These are phyloP conservation scores for Bisporella sp. DNA, from an alignment of 2,329 filamentous ascomycete species.

Conservation along the genomic window DNA sequence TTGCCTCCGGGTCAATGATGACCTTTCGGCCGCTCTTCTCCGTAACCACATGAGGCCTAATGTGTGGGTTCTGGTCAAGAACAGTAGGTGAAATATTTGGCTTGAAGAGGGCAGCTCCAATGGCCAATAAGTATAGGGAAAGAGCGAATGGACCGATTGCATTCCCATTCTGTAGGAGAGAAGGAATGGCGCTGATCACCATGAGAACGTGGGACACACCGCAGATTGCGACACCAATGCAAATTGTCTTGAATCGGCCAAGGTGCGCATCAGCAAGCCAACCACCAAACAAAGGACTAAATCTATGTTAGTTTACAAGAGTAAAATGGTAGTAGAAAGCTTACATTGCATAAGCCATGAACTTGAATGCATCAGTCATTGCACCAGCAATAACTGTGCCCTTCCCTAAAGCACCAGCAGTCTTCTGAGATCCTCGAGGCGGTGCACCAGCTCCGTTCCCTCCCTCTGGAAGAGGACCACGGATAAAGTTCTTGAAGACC, in stretches of 20 bases:
- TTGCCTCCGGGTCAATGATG: constrained; percentile 52
- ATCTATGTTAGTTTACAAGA: too few relatives aligned
- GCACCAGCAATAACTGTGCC: constrained; percentile 48
- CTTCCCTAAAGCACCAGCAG: constrained; percentile 49
- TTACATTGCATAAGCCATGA: constrained; percentile 39
- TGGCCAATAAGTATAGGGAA: constrained; percentile 26
- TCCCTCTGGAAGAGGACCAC: constrained; percentile 46
- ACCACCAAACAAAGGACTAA: constrained; percentile 39
- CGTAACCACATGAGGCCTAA: constrained; percentile 34
- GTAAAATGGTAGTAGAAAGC: too few relatives aligned
- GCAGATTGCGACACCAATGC: constrained; percentile 38
- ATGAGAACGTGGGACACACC: constrained; percentile 46
- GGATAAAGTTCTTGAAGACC: constrained; percentile 53
- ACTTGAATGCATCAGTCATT: constrained; percentile 42
- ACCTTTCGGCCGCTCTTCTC: constrained; percentile 50
- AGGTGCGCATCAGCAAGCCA: constrained; percentile 52
- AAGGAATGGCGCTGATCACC: constrained; percentile 25
- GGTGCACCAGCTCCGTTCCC: constrained; percentile 20
- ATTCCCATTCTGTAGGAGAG: constrained; percentile 25
- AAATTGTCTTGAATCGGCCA: constrained; percentile 60
- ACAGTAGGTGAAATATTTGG: constrained; percentile 58
- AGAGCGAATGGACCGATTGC: constrained; percentile 31
- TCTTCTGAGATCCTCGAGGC: constrained; percentile 14
- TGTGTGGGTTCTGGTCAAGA: constrained; percentile 46
- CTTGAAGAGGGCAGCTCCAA: constrained; percentile 51